Conservation (phyloP, 306 rosid genomes). For the Quercus aquifolioides region DNA sequence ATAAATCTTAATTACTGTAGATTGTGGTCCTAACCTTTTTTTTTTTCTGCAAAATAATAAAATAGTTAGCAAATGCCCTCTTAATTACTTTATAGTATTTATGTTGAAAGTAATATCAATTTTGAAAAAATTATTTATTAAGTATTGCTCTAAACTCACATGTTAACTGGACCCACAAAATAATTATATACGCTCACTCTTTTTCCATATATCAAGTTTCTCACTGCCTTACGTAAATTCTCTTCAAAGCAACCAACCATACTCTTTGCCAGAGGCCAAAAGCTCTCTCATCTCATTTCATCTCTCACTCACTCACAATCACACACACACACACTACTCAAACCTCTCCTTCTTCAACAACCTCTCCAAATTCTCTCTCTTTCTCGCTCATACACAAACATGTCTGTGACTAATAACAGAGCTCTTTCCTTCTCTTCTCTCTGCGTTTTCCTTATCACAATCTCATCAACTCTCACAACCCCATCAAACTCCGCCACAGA, state of each 20-base stretch:
- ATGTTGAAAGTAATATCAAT: too few species aligned
- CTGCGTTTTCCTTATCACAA: conserved; percentile 8
- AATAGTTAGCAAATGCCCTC: too few species aligned
- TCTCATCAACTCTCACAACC: conserved; percentile 26
- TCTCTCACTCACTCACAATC: neutral
- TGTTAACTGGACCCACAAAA: neutral
- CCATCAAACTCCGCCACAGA: conserved; percentile 34
- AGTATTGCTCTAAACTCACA: too few species aligned
- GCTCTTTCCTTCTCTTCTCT: neutral
- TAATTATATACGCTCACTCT: conserved; percentile 11
- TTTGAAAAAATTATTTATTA: too few species aligned
- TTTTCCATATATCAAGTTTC: conserved; percentile 13
- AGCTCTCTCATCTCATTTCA: neutral
- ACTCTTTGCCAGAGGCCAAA: neutral
- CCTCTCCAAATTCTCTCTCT: neutral
- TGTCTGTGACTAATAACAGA: conserved; percentile 14
- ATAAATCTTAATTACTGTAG: too few species aligned
- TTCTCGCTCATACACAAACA: conserved; percentile 13
- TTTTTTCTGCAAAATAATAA: too few species aligned
- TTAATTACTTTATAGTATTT: too few species aligned
- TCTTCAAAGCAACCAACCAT: conserved; percentile 40
- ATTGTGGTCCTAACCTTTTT: too few species aligned
- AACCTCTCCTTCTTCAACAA: neutral
- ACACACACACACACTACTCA: neutral
- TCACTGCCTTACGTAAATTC: conserved; percentile 55